Conservation (phyloP, 176 grass and related monocot species). For the barley (Hordeum vulgare) region MorexV3_pseudomolecules_assembly NC_058524.1:540024692-540025191, state of each 20-base stretch:
- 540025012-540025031: neutral
- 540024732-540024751: too few relatives aligned
- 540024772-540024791: too few relatives aligned
- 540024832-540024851: too few relatives aligned
- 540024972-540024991: neutral
- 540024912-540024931: neutral
- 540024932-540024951: neutral
- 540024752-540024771: too few relatives aligned
- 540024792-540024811: too few relatives aligned
- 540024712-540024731: too few relatives aligned
- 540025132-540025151: neutral
- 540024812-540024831: too few relatives aligned
- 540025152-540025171: neutral
- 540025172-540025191: conserved; percentile 39
- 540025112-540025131: neutral
- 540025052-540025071: neutral
- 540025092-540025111: too few relatives aligned
- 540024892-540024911: too few relatives aligned
- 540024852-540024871: too few relatives aligned
- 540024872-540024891: too few relatives aligned
- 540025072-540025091: neutral
- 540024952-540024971: neutral
- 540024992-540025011: neutral
- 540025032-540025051: neutral
- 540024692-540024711: too few relatives aligned